Conservation (phyloP, 495 filamentous ascomycete genomes). For the Tuber melanosporum region DNA sequence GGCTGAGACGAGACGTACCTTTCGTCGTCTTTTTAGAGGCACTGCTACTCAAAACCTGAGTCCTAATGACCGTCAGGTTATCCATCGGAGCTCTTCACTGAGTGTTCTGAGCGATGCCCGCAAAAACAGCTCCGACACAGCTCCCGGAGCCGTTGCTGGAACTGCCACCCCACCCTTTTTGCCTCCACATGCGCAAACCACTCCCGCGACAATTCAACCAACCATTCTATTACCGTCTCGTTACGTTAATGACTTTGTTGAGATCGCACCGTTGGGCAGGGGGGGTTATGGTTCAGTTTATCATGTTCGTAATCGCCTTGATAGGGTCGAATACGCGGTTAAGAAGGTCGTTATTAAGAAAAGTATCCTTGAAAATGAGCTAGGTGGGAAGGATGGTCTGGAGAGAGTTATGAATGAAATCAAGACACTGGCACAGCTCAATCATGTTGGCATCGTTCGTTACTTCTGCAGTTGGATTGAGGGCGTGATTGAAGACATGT, state of each 20-base stretch:
- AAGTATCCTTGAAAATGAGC: slow-evolving; percentile 44
- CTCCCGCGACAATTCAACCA: slow-evolving; percentile 4
- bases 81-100: slow-evolving; percentile 28
- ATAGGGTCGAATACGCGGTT: slow-evolving; percentile 51
- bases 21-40: slow-evolving; percentile 23
- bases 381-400: slow-evolving; percentile 43
- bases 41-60: neutral
- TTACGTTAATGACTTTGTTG: slow-evolving; percentile 25
- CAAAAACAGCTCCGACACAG: slow-evolving; percentile 15
- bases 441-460: slow-evolving; percentile 52
- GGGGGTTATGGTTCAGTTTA: slow-evolving; percentile 54
- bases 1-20: slow-evolving; percentile 11
- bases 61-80: slow-evolving; percentile 6
- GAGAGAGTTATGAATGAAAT: slow-evolving; percentile 52
- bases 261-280: slow-evolving; percentile 44
- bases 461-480: slow-evolving; percentile 54
- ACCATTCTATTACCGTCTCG: slow-evolving; percentile 18
- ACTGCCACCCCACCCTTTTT: slow-evolving; percentile 16
- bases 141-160: slow-evolving; percentile 16
- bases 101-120: slow-evolving; percentile 22
- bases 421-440: slow-evolving; percentile 50
- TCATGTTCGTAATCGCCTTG: slow-evolving; percentile 50
- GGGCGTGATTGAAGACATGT: slow-evolving; percentile 32
- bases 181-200: neutral
- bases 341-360: slow-evolving; percentile 53